Conservation (phyloP, 441 rosid genomes). For the Brassica hybrid region DNA sequence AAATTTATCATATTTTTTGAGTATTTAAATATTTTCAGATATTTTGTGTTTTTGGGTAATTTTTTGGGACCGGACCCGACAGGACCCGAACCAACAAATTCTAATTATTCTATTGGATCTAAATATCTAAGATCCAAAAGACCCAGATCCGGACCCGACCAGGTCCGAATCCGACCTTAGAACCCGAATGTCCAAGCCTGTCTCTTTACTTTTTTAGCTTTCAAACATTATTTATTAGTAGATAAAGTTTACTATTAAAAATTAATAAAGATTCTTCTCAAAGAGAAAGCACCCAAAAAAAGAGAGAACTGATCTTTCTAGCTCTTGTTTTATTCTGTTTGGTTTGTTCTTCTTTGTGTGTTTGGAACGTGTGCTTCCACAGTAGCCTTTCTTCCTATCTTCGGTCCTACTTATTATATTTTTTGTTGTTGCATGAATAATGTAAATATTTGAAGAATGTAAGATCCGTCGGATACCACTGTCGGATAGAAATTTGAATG, state of each 20-base stretch:
- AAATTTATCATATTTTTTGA: too few relatives aligned
- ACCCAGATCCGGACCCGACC: too few relatives aligned
- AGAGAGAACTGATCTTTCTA: background rate
- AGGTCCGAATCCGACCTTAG: too few relatives aligned
- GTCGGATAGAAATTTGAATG: background rate
- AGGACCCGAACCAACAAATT: too few relatives aligned
- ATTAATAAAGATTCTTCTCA: background rate
- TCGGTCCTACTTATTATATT: background rate
- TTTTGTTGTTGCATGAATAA: background rate
- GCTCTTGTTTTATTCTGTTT: constrained; percentile 1
- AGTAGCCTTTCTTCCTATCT: background rate
- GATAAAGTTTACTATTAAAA: too few relatives aligned
- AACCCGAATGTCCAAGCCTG: too few relatives aligned
- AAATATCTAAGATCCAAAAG: too few relatives aligned
- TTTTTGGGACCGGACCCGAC: too few relatives aligned
- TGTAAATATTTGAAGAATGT: background rate
- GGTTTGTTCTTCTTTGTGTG: background rate
- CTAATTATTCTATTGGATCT: too few relatives aligned
- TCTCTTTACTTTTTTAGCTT: background rate
- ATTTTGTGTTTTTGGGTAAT: too few relatives aligned
- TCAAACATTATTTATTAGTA: too few relatives aligned
- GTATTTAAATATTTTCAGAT: too few relatives aligned
- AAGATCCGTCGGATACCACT: constrained; percentile 12
- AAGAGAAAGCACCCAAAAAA: background rate
- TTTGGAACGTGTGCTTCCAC: background rate